Percentiles rank a stretch among this genome's conserved stretches.
phyloP scores from a whole-genome alignment of 83 land plant species.

The Picea abies region DNA sequence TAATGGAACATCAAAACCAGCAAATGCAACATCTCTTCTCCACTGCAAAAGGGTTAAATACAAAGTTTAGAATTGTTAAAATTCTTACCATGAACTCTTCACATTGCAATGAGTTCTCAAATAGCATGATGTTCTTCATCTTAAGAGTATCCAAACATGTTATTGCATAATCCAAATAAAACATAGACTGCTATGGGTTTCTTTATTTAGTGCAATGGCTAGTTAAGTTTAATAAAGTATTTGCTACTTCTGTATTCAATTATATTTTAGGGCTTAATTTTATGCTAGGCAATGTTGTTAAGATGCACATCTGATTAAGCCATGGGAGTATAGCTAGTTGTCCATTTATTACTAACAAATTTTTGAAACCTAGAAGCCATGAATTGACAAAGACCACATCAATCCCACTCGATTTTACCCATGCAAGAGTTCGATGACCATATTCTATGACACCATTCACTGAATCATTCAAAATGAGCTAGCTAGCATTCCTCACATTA shows the following conservation, averaged over 20 bases:
- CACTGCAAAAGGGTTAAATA: slow-evolving; percentile 57
- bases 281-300: background rate
- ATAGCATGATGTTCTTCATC: no score
- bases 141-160: no score
- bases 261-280: no score
- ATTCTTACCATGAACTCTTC: background rate
- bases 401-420: no score
- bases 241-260: background rate
- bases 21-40: slow-evolving; percentile 98
- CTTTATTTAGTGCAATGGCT: background rate
- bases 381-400: no score
- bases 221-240: background rate
- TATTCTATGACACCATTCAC: no score
- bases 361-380: no score
- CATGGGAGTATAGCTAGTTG: background rate
- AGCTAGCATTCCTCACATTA: no score
- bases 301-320: background rate
- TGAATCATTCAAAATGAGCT: no score
- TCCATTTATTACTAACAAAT: background rate
- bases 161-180: no score
- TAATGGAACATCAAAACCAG: slow-evolving; percentile 96
- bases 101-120: no score
- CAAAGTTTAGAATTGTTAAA: background rate
- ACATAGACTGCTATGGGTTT: background rate
- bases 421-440: no score